Percentiles rank a stretch among this genome's conserved stretches.
These are phyloP conservation scores for Saccharum spontaneum DNA, from an alignment of 176 grass and related monocot species.

Conservation along the genomic window DNA sequence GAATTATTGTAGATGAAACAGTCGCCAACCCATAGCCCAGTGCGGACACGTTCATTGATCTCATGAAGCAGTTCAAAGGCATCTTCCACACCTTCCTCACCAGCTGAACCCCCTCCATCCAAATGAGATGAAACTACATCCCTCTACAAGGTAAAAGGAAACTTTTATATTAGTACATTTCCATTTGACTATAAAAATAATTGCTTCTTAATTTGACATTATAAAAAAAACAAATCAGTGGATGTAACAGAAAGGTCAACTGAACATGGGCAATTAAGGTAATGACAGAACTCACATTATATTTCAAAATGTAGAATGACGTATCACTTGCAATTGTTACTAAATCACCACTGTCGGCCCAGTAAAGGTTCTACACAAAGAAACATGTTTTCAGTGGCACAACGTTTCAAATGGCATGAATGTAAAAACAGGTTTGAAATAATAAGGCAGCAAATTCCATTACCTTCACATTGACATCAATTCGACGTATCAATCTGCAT, in stretches of 20 bases:
- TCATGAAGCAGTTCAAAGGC: conserved; percentile 99
- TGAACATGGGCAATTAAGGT: conserved; percentile 1
- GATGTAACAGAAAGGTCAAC: conserved; percentile 4
- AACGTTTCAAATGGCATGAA: conserved; percentile 13
- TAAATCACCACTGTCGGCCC: conserved; percentile 95
- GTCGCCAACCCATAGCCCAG: conserved; percentile 97
- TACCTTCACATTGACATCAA: conserved; percentile 94
- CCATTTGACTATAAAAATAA: neutral
- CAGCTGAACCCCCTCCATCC: conserved; percentile 75
- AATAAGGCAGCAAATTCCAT: neutral
- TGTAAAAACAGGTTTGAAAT: conserved; percentile 1
- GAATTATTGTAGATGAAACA: conserved; percentile 99
- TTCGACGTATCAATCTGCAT: conserved; percentile 92
- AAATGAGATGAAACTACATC: conserved; percentile 88
- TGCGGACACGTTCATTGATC: conserved; percentile 93
- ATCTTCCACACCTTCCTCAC: conserved; percentile 95
- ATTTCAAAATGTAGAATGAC: conserved; percentile 98
- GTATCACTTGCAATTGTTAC: conserved; percentile 92
- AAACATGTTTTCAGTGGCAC: conserved; percentile 8
- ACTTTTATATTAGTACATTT: conserved; percentile 26
- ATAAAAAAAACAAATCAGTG: conserved; percentile 1
- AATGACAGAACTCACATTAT: conserved; percentile 70
- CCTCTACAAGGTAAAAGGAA: conserved; percentile 52
- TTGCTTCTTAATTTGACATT: neutral
- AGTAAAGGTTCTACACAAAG: conserved; percentile 83